Base-by-base conservation (phyloP, 2,329 filamentous ascomycete genomes). In the Exophiala bonariae region DNA sequence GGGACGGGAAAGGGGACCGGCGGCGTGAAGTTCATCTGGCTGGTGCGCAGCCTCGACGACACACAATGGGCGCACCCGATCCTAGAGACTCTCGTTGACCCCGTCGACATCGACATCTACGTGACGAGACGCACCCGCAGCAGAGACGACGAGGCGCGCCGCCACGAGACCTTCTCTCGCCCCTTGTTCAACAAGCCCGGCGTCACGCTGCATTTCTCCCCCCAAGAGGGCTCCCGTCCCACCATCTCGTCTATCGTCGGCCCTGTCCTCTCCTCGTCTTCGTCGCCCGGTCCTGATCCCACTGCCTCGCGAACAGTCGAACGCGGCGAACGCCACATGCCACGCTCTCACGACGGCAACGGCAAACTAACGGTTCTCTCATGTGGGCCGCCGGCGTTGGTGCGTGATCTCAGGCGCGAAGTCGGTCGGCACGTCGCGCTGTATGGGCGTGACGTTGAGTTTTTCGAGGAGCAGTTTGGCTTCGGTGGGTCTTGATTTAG, bases 391-490 rank as follows among this genome's bases (percentile, higher is more conserved):
- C 22, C 42, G 4, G 31, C 38, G 5, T 33, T 60, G 26, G 41
- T 50, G 10, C 36, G 23, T 4, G 35, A 41, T 14, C 30, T 58
- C 30, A 49, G 56, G 26, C 19, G 19, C 9, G 32, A 32, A 18
- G 44, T 59, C 3, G 56, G 54, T 4, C 41, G 37, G 13, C 31
- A 54, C 14, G 52, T 60, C n/a, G 13, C 31, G 20, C 38, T 28
- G 4, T 38, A 53, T 34, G 56, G 50, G 3, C 47, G 46, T n/a
- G 32, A 48, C 8, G 55, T 59, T 20, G 38, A 34, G 18, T 57
- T 47, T 45, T 45, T 47, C 20, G 58, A 59, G 41, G 58, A 60
- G 36, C 34, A 49, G 22, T 60, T 59, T 47, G 58, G 56, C 11
- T 55, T 59, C 34, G 55, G 55, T 36, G 50, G 50, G 36, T 49